Conservation (phyloP, 2,329 filamentous ascomycete species). For the Cytospora piceicola region DNA sequence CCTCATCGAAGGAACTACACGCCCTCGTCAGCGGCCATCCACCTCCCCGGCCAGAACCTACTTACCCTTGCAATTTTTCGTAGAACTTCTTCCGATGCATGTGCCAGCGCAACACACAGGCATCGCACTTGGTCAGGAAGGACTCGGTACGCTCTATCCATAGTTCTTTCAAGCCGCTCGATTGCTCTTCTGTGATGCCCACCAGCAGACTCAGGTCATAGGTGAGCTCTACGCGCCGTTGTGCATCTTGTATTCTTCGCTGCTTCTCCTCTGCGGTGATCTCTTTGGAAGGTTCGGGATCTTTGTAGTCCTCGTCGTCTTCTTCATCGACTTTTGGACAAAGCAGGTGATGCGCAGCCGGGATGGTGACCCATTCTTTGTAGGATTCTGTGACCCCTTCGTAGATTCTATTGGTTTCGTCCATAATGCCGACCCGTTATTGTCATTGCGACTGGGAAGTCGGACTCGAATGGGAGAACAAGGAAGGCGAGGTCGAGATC, state of each 20-base stretch:
- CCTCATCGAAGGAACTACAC: slow-evolving; percentile 43
- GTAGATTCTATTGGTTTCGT: slow-evolving; percentile 36
- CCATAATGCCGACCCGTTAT: slow-evolving; percentile 34
- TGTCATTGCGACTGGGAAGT: slow-evolving; percentile 23
- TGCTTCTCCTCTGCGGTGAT: slow-evolving; percentile 56
- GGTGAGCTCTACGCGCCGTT: slow-evolving; percentile 61
- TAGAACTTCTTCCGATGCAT: slow-evolving; percentile 66
- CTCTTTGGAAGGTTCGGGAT: slow-evolving; percentile 52
- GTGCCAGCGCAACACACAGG: slow-evolving; percentile 76
- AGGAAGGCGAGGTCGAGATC: background rate
- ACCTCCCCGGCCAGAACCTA: slow-evolving; percentile 17
- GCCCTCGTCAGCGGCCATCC: slow-evolving; percentile 2
- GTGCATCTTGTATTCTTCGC: slow-evolving; percentile 57
- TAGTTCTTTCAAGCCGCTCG: slow-evolving; percentile 61
- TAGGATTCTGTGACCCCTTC: slow-evolving; percentile 36
- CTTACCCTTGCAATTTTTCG: slow-evolving; percentile 64
- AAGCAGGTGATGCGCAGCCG: slow-evolving; percentile 63
- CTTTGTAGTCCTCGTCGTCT: slow-evolving; percentile 67
- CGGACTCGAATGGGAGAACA: background rate
- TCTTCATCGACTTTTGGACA: slow-evolving; percentile 68
- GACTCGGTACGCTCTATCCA: slow-evolving; percentile 62
- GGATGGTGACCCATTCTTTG: slow-evolving; percentile 38
- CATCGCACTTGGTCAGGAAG: slow-evolving; percentile 66
- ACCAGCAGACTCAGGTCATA: slow-evolving; percentile 72
- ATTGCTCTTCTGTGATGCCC: slow-evolving; percentile 65